Percentiles rank a stretch among this genome's conserved stretches.
Conservation (phyloP, 306 rosid species). For the Lablab purpureus region DNA sequence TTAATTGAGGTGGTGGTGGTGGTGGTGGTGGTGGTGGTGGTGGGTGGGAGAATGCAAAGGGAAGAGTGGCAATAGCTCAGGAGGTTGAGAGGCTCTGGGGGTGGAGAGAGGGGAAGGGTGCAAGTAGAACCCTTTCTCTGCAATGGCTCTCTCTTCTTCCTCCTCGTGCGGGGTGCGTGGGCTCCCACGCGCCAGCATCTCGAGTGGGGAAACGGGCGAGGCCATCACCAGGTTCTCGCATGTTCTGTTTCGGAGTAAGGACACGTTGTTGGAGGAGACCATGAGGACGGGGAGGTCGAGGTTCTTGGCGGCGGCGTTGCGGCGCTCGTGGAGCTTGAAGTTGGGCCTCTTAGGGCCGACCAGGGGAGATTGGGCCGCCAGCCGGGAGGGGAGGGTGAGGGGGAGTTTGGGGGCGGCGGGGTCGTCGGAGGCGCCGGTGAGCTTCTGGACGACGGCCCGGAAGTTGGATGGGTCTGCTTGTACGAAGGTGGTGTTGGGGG, state of each 20-base stretch:
- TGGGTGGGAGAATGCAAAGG: constrained; percentile 80
- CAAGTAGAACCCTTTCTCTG: constrained; percentile 79
- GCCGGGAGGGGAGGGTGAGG: constrained; percentile 61
- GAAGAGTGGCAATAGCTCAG: constrained; percentile 74
- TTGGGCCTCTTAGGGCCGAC: constrained; percentile 61
- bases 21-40: background rate
- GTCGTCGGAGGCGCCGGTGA: constrained; percentile 84
- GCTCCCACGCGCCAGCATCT: constrained; percentile 69
- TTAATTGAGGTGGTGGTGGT: background rate
- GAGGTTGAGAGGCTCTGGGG: constrained; percentile 71
- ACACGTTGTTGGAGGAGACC: background rate
- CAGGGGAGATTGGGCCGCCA: constrained; percentile 10
- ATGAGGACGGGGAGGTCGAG: constrained; percentile 52
- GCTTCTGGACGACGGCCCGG: constrained; percentile 81
- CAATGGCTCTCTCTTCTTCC: constrained; percentile 67
- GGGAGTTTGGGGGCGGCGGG: constrained; percentile 73
- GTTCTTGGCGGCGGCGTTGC: constrained; percentile 63
- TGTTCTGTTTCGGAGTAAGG: background rate
- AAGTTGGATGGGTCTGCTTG: constrained; percentile 85
- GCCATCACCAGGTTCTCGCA: constrained; percentile 40
- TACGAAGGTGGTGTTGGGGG: constrained; percentile 84
- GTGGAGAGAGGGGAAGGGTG: constrained; percentile 69
- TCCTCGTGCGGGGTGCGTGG: constrained; percentile 68
- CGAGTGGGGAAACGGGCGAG: constrained; percentile 88
- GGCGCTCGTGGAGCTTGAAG: constrained; percentile 90